A percentile compares a stretch with the other conserved stretches of the same genome.
Evolutionary conservation across 495 filamentous ascomycete species (phyloP).

Genomic region (Aspergillus steynii): DNA sequence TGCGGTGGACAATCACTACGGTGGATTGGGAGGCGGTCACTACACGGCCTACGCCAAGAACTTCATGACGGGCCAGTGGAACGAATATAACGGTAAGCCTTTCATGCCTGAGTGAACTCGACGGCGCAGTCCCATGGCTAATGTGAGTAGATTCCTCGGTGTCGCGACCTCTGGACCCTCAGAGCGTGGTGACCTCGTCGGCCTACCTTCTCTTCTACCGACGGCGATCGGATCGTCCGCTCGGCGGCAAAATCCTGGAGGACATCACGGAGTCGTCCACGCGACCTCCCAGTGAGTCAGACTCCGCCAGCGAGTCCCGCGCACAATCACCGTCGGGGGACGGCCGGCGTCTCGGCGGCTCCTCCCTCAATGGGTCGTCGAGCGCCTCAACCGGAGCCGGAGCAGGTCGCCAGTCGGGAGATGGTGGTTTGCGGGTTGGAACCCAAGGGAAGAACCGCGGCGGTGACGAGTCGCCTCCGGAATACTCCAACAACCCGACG

Average conservation of each 20-base stretch:
- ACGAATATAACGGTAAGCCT: conserved; percentile 86
- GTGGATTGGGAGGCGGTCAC: conserved; percentile 88
- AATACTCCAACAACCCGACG: conserved; percentile 23
- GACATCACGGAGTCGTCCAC: conserved; percentile 61
- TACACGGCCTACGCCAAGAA: conserved; percentile 95
- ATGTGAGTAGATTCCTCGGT: conserved; percentile 66
- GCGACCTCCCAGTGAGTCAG: conserved; percentile 40
- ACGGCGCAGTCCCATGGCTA: conserved; percentile 8
- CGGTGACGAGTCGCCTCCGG: conserved; percentile 26
- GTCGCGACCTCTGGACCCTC: conserved; percentile 49
- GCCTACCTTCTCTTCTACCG: conserved; percentile 98
- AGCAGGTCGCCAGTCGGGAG: conserved; percentile 69
- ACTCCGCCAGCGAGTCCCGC: conserved; percentile 50
- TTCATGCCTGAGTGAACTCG: not conserved
- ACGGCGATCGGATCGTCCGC: conserved; percentile 69
- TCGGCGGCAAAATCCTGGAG: conserved; percentile 76
- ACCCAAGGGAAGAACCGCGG: conserved; percentile 30
- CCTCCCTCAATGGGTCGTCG: conserved; percentile 83
- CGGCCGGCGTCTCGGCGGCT: conserved; percentile 81
- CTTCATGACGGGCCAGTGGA: conserved; percentile 81
- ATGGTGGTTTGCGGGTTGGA: conserved; percentile 54
- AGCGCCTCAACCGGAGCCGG: conserved; percentile 75
- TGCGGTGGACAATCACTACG: conserved; percentile 92
- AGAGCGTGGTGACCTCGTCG: conserved; percentile 60
- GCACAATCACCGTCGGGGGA: conserved; percentile 67